These are phyloP conservation scores for Pestalotiopsis sp. DNA, from an alignment of 2,329 filamentous ascomycete genomes.

Conservation along the genomic window DNA sequence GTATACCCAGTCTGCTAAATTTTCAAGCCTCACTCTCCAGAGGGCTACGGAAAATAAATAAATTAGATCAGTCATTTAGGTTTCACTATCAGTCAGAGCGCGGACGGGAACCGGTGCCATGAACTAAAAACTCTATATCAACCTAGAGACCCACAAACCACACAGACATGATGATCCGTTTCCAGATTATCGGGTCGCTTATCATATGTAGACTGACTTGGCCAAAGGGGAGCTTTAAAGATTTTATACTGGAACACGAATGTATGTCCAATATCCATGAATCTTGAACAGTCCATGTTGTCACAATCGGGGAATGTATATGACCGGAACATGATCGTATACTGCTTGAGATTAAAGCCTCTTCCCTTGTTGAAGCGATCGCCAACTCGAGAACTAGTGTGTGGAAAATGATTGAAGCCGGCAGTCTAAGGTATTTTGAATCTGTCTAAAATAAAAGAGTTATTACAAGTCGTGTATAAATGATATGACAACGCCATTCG, in stretches of 20 bases:
- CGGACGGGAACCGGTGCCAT: neutral
- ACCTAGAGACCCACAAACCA: neutral
- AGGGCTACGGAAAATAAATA: too few species aligned
- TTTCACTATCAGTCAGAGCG: neutral
- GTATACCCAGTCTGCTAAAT: too few species aligned
- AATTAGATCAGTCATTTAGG: too few species aligned
- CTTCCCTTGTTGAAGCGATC: neutral
- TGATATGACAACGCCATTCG: neutral
- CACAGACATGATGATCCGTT: neutral
- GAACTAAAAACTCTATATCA: neutral
- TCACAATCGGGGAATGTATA: too few species aligned
- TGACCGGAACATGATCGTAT: too few species aligned
- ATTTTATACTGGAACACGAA: too few species aligned
- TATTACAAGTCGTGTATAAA: neutral
- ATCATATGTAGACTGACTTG: neutral
- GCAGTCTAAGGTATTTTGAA: neutral
- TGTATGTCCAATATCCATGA: too few species aligned
- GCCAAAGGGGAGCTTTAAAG: too few species aligned
- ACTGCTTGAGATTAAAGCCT: too few species aligned
- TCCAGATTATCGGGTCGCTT: neutral
- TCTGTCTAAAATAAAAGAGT: neutral
- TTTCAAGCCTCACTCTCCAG: too few species aligned
- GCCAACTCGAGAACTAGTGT: neutral
- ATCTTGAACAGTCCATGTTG: too few species aligned
- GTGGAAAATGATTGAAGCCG: neutral